Base-by-base conservation (phyloP, 1,139 yeast species). In the Pichia sp. region DNA sequence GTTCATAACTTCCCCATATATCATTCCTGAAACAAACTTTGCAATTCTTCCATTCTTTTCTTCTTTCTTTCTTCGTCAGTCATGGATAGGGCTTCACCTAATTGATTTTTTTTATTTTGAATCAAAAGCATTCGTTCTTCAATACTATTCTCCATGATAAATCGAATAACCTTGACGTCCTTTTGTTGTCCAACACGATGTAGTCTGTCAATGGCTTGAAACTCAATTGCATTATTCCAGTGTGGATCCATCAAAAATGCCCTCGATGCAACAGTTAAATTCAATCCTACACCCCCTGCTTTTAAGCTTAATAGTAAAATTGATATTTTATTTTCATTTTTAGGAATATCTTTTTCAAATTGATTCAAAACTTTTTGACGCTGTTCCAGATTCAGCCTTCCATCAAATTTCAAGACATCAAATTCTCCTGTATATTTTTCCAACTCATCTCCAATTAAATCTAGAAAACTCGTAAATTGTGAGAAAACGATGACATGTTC, bases 241-340 rank as follows among this genome's bases (percentile, higher is more conserved):
- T 96, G 92, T 0, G 97, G 97, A 58, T 92, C 97, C 90, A 92
- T 85, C 77, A 92, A 73, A 57, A 81, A 88, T 7, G 95, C 97
- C 39, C 78, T 73, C 0, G 86, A 82, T 0, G 97, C 96, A 40
- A 82, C 78, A 0, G 95, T 90, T 49, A 92, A 67, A 58, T 92
- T 92, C 52, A 92, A 70, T 0, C 98, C 98, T 7, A 90, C 96
- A 4, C 97, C 97, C 23, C 98, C 97, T 0, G 97, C 95, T 61
- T 87, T 90, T 50, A 90, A 67, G 1, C 95, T 85, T 34, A 92
- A 64, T 27, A 90, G 65, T 26, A 92, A 61, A 1, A 90, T 73
- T 2, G 79, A 73, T 3, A 80, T 64, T 44, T 67, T 67, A 8
- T 66, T 61, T 2, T 58, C 56, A 38, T 67, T 66, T 9, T 11